phyloP scores from a whole-genome alignment of 148 eudicot genomes.

The Pouteria glomerata region DNA sequence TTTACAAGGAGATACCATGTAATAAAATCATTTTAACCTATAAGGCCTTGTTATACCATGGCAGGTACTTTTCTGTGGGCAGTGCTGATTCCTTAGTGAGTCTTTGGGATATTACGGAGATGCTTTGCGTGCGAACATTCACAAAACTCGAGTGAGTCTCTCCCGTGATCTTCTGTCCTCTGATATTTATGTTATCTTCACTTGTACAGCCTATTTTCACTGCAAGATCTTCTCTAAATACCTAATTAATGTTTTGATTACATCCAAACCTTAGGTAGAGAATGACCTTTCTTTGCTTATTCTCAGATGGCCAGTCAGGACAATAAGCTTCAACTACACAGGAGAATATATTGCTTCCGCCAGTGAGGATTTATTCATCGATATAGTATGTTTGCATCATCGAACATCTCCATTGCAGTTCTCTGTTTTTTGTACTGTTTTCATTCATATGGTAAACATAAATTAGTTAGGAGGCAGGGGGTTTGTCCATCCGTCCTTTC shows the following conservation, averaged over 20 bases:
- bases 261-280: neutral
- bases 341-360: constrained; percentile 98
- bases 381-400: constrained; percentile 66
- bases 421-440: neutral
- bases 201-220: constrained; percentile 4
- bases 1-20: neutral
- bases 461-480: neutral
- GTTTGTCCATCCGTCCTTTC: neutral
- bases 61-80: constrained; percentile 97
- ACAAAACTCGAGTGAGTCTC: constrained; percentile 84
- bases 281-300: constrained; percentile 12
- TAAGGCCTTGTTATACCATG: constrained; percentile 1
- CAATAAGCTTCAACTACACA: constrained; percentile 91
- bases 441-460: neutral
- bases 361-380: constrained; percentile 94
- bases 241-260: neutral
- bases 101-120: constrained; percentile 90
- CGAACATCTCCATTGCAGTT: neutral
- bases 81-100: constrained; percentile 99
- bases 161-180: neutral
- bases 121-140: constrained; percentile 92
- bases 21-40: neutral
- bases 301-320: constrained; percentile 97
- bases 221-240: constrained; percentile 1
- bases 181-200: neutral